phyloP scores from a whole-genome alignment of 495 filamentous ascomycete species.

The Lineolata rhizophorae region DNA sequence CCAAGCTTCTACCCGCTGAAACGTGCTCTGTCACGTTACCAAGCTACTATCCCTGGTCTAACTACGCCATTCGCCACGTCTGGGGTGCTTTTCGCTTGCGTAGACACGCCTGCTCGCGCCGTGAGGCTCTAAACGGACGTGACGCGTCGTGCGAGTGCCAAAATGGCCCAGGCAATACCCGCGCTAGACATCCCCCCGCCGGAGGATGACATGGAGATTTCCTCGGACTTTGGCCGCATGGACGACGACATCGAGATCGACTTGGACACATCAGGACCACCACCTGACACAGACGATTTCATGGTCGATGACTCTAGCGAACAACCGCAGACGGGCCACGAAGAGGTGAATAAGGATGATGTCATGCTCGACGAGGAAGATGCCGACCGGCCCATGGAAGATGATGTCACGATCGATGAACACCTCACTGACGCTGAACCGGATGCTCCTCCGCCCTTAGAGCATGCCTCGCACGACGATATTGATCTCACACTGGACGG shows the following conservation, averaged over 20 bases:
- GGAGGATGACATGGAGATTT: slow-evolving; percentile 32
- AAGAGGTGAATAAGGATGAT: slow-evolving; percentile 19
- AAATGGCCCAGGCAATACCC: too few relatives aligned
- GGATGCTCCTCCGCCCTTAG: too few relatives aligned
- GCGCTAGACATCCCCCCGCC: slow-evolving; percentile 8
- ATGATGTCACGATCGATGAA: slow-evolving; percentile 6
- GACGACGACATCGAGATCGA: slow-evolving; percentile 49
- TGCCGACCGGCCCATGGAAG: slow-evolving; percentile 1
- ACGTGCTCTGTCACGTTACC: too few relatives aligned
- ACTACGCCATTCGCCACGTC: too few relatives aligned
- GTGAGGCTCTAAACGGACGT: too few relatives aligned
- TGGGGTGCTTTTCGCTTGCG: too few relatives aligned
- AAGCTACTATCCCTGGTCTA: too few relatives aligned
- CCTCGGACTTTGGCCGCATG: slow-evolving; percentile 28
- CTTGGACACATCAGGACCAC: slow-evolving; percentile 25
- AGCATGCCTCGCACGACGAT: too few relatives aligned
- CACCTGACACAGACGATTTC: slow-evolving; percentile 47
- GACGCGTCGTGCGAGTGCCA: too few relatives aligned
- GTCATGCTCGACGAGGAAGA: slow-evolving; percentile 23
- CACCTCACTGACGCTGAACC: slow-evolving; percentile 5
- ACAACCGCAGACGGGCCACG: slow-evolving; percentile 10
- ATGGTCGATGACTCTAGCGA: slow-evolving; percentile 29
- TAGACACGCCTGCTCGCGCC: too few relatives aligned
- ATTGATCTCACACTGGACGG: too few relatives aligned
- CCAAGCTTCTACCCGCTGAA: too few relatives aligned